Evolutionary conservation across 441 rosid genomes (phyloP), one percentile per base, ranked within the genome.

Genomic region (Macaranga tanarius): DNA sequence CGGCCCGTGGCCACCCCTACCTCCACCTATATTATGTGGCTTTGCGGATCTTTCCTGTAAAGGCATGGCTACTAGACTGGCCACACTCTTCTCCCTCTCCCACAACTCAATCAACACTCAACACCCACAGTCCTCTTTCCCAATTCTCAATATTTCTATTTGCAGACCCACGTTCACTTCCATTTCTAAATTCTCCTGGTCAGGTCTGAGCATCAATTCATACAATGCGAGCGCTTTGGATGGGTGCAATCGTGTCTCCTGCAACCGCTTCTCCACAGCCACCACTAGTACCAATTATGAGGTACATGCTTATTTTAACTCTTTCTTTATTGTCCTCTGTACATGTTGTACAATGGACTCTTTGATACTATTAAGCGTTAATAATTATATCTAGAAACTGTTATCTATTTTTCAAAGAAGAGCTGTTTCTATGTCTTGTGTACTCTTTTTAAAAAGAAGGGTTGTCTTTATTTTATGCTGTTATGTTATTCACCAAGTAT

Each of bases 261-360:
- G 86, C 86, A 82, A 71, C 57, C 71, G 81, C 73, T 72, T 84
- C 73, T 87, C 90, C 65, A 72, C 87, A 34, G 62, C 78, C 71
- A 72, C 87, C 70, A 74, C 82, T 45, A 85, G 44, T 77, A 81
- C 86, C 70, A 77, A 85, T 77, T 89, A 88, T 56, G 90, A 91
- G 91, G 92, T 88, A 31, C 38, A 31, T 31, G 38, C 38, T 31
- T 31, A 31, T 31, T 31, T 0, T 31, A 31, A 0, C 38, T 31
- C 38, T 31, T 31, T 31, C 1, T 31, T 31, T 31, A 44, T 10
- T 28, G 34, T 22, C 60, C 45, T 22, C 1, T 25, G 25, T 40
- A 12, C 31, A 25, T 5, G 1, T 15, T 31, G 1, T 67, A 54
- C 12, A n/a, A 47, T 65, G 44, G 47, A 12, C 12, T n/a, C 44